phyloP scores from a whole-genome alignment of 1,284 basidiomycete genomes.

The Apiotrichum montevideense region DNA sequence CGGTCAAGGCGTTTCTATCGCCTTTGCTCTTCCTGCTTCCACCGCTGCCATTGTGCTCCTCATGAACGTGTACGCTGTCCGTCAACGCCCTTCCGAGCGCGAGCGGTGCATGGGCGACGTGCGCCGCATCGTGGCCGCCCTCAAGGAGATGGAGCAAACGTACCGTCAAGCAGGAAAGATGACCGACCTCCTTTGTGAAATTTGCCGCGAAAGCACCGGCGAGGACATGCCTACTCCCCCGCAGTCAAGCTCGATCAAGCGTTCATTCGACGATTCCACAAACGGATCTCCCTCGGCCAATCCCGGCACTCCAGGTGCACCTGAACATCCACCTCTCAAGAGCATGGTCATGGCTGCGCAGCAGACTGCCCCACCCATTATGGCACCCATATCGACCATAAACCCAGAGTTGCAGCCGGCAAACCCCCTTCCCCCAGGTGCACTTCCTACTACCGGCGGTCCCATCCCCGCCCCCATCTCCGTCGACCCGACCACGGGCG shows the following conservation, averaged over 20 bases:
- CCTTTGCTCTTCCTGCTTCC: slow-evolving; percentile 51
- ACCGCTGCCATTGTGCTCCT: slow-evolving; percentile 63
- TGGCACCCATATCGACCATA: neutral
- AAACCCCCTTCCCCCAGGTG: neutral
- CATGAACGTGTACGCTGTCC: slow-evolving; percentile 66
- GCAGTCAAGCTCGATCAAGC: slow-evolving; percentile 4
- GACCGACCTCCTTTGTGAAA: slow-evolving; percentile 33
- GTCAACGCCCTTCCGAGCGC: slow-evolving; percentile 56
- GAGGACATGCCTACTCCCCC: slow-evolving; percentile 1
- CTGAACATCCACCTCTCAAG: slow-evolving; percentile 5
- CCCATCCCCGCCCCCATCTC: neutral
- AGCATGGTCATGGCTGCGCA: slow-evolving; percentile 1
- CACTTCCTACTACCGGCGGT: too few relatives aligned
- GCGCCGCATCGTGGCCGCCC: slow-evolving; percentile 60
- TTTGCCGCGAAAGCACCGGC: slow-evolving; percentile 16
- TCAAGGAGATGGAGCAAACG: slow-evolving; percentile 54
- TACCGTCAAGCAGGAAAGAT: slow-evolving; percentile 47
- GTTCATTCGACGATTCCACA: slow-evolving; percentile 4
- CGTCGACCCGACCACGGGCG: neutral
- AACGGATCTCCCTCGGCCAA: neutral
- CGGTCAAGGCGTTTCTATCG: slow-evolving; percentile 41
- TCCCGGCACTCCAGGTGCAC: slow-evolving; percentile 10
- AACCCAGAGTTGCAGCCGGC: neutral
- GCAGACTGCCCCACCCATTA: slow-evolving; percentile 1
- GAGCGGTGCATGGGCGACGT: slow-evolving; percentile 64